These are phyloP conservation scores for Aspergillus fumigatus DNA, from an alignment of 2,329 filamentous ascomycete genomes.

Conservation along the genomic window DNA sequence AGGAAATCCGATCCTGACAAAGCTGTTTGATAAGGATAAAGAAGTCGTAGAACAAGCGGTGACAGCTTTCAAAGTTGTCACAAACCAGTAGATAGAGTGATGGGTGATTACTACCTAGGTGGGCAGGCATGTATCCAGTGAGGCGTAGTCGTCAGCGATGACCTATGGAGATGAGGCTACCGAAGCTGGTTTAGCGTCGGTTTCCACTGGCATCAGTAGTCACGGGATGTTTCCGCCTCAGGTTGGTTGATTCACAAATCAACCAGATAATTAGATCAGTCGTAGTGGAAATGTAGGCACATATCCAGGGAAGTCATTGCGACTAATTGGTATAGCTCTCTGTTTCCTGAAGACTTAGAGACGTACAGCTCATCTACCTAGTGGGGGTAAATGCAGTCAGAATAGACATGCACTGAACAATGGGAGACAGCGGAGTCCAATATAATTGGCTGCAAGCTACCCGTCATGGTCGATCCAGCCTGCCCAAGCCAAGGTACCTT, in stretches of 20 bases:
- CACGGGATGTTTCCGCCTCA: conserved; percentile 24
- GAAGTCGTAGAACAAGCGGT: neutral
- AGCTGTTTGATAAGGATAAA: neutral
- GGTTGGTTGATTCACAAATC: conserved; percentile 1
- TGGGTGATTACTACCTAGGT: neutral
- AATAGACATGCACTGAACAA: neutral
- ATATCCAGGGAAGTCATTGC: neutral
- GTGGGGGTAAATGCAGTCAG: neutral
- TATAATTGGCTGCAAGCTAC: neutral
- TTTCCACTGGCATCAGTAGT: conserved; percentile 13
- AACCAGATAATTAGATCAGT: neutral
- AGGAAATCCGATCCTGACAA: neutral
- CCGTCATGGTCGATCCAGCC: neutral
- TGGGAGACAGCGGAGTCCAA: neutral
- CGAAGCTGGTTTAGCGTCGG: conserved; percentile 22
- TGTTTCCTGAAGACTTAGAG: neutral
- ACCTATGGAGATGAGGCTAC: conserved; percentile 20
- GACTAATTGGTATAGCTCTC: neutral
- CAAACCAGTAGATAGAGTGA: conserved; percentile 4
- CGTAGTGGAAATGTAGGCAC: neutral
- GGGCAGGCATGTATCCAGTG: conserved; percentile 15
- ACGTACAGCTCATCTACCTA: neutral
- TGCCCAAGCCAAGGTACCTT: neutral
- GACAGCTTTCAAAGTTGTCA: conserved; percentile 1
- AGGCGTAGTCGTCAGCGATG: conserved; percentile 15